A percentile compares a stretch with the other conserved stretches of the same genome.
phyloP scores from a whole-genome alignment of 306 rosid species.

The Adenanthera pavonina region DNA sequence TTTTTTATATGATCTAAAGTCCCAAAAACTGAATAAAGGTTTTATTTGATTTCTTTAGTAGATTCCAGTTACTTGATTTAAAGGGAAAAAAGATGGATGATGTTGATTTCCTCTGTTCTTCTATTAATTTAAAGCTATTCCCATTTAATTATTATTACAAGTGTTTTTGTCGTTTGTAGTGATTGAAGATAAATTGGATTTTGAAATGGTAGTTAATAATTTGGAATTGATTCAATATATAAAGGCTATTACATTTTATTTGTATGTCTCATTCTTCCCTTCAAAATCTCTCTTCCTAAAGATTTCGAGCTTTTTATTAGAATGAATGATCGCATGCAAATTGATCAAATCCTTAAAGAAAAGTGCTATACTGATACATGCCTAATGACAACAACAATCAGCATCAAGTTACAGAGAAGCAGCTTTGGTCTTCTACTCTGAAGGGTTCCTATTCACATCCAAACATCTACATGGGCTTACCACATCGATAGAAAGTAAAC shows the following conservation, averaged over 20 bases:
- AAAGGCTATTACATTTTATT: no score
- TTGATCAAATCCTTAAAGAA: not conserved
- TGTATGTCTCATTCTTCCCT: no score
- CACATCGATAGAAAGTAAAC: not conserved
- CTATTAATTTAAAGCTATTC: no score
- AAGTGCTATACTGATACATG: not conserved
- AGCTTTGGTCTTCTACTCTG: conserved; percentile 57
- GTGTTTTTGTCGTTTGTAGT: no score
- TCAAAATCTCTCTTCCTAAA: no score
- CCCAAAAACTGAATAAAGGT: not conserved
- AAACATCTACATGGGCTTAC: not conserved
- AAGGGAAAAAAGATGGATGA: no score
- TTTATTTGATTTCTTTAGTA: not conserved
- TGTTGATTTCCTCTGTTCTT: no score
- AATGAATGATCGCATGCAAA: not conserved
- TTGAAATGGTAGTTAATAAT: no score
- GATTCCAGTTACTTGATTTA: no score
- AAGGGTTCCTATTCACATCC: conserved; percentile 51
- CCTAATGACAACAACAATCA: not conserved
- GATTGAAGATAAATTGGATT: no score
- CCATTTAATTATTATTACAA: no score
- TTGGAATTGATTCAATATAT: no score
- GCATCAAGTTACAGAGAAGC: conserved; percentile 45
- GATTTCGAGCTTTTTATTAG: not conserved
- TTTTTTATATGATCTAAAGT: not conserved